phyloP scores from a whole-genome alignment of 257 asterid species.

The Salvia hispanica region DNA sequence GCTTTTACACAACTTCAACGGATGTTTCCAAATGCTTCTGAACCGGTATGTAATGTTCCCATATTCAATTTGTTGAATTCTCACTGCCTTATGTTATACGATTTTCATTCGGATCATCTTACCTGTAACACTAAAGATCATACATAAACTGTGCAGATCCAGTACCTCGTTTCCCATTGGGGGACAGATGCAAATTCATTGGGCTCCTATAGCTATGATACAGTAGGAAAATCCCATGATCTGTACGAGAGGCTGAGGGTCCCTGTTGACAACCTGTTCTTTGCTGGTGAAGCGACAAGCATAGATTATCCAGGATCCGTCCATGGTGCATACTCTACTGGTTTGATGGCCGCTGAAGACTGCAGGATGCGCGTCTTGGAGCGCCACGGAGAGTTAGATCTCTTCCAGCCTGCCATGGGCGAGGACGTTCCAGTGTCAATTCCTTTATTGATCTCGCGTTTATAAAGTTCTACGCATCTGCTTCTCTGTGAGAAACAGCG shows the following conservation, averaged over 20 bases:
- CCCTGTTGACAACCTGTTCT: conserved; percentile 84
- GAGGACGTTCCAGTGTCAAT: conserved; percentile 59
- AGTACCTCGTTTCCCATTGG: conserved; percentile 85
- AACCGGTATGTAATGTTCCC: conserved; percentile 61
- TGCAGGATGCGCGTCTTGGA: conserved; percentile 93
- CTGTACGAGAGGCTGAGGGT: conserved; percentile 74
- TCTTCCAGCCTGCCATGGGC: conserved; percentile 74
- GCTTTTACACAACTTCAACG: conserved; percentile 74
- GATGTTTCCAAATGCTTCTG: conserved; percentile 80
- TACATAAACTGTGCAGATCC: conserved; percentile 54
- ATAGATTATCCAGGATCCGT: conserved; percentile 79
- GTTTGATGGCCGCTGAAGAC: conserved; percentile 89
- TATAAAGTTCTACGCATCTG: conserved; percentile 36
- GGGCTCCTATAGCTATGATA: conserved; percentile 88
- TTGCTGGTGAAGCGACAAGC: conserved; percentile 94
- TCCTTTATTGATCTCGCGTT: conserved; percentile 73
- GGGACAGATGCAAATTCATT: conserved; percentile 69
- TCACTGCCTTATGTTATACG: background rate
- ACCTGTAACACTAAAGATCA: background rate
- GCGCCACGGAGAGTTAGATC: conserved; percentile 77
- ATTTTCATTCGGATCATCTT: background rate
- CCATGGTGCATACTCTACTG: conserved; percentile 90
- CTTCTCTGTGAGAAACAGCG: conserved; percentile 48
- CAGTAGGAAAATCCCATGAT: conserved; percentile 77
- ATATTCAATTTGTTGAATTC: background rate